Conservation (phyloP, 768 basidiomycete species). For the Xerocomellus dryophilus region DNA sequence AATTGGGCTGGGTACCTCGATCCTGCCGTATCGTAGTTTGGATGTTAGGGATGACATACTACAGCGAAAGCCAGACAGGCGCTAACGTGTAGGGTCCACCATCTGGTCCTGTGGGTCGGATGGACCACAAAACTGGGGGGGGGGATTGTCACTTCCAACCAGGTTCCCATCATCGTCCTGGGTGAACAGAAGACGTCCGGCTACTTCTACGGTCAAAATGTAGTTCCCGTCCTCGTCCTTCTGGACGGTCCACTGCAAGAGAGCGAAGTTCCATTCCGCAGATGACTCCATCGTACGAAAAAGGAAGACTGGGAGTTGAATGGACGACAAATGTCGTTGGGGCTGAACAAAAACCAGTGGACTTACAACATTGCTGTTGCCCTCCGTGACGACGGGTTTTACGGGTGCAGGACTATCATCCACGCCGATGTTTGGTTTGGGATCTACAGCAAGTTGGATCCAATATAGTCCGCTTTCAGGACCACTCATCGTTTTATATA, state of each 20-base stretch:
- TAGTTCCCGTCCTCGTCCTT: background rate
- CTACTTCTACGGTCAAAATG: background rate
- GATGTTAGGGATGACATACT: background rate
- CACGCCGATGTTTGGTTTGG: background rate
- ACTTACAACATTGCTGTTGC: background rate
- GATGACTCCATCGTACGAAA: no score
- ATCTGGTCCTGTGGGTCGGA: background rate
- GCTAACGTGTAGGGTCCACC: background rate
- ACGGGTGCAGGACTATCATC: background rate
- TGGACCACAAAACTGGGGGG: background rate
- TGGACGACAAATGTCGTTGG: background rate
- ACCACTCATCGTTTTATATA: background rate
- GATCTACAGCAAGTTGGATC: background rate
- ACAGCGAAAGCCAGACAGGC: background rate
- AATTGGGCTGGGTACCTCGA: background rate
- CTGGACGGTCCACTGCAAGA: background rate
- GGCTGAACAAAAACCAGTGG: background rate
- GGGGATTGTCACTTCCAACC: background rate
- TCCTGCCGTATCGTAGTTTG: background rate
- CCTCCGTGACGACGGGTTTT: background rate
- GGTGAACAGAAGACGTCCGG: background rate
- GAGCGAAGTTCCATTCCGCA: background rate
- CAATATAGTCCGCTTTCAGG: background rate
- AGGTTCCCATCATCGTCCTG: background rate
- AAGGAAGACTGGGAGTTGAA: background rate